phyloP scores from a whole-genome alignment of 1,284 basidiomycete genomes.

The Irpex sp. region DNA sequence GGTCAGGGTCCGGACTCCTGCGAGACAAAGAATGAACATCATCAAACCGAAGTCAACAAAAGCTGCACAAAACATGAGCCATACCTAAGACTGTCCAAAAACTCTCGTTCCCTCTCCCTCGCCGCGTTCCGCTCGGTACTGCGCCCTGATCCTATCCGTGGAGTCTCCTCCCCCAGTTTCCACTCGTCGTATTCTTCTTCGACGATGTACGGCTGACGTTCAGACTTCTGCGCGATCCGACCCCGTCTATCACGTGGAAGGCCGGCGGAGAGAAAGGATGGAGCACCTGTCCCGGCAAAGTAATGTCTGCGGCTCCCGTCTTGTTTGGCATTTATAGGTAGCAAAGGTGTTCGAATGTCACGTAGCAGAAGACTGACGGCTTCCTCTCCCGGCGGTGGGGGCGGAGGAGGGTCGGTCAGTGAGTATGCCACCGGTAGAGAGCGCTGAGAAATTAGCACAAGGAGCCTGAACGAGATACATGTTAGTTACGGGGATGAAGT shows the following conservation, averaged over 20 bases:
- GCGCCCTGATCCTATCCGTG: conserved; percentile 31
- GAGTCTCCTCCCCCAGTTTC: conserved; percentile 46
- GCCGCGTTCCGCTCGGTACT: conserved; percentile 31
- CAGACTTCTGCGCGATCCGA: conserved; percentile 57
- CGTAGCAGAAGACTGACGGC: conserved; percentile 63
- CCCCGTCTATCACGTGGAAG: conserved; percentile 73
- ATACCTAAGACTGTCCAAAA: conserved; percentile 54
- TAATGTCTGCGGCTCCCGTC: conserved; percentile 20
- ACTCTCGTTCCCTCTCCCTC: conserved; percentile 46
- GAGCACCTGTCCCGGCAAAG: conserved; percentile 39
- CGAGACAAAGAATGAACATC: not conserved
- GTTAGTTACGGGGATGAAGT: not conserved
- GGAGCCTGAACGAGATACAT: conserved; percentile 31
- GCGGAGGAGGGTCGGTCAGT: conserved; percentile 47
- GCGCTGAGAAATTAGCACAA: conserved; percentile 68
- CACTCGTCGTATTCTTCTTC: conserved; percentile 29
- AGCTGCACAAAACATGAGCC: conserved; percentile 11
- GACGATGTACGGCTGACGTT: conserved; percentile 17
- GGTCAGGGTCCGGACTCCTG: conserved; percentile 54
- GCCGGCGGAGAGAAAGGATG: conserved; percentile 68
- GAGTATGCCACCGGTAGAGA: conserved; percentile 50
- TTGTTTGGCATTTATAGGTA: conserved; percentile 24
- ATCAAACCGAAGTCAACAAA: not conserved
- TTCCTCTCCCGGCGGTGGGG: conserved; percentile 56
- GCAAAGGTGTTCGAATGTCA: conserved; percentile 45